Percentiles rank a stretch among this genome's conserved stretches.
Evolutionary conservation across 768 basidiomycete species (phyloP).

Genomic region (Boletus tomentosulus): DNA sequence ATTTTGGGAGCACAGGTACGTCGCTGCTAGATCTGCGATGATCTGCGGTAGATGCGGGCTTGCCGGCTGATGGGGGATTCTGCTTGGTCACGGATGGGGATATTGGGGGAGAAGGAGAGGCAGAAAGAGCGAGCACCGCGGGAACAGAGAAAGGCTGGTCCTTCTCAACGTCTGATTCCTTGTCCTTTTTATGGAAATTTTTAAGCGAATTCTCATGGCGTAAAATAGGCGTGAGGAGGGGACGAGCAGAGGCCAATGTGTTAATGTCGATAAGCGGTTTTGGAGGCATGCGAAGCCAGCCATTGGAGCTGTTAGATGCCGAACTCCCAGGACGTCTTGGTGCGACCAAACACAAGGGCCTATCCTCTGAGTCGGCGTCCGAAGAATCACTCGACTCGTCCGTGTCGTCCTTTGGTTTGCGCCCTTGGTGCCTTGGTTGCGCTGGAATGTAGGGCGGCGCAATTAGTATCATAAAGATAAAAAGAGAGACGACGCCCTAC

Average conservation of each 20-base stretch:
- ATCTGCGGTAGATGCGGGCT: conserved; percentile 1
- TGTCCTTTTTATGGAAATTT: conserved; percentile 13
- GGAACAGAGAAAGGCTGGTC: conserved; percentile 31
- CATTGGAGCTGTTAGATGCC: conserved; percentile 30
- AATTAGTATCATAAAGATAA: background rate
- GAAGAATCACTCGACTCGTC: conserved; percentile 30
- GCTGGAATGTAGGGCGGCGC: background rate
- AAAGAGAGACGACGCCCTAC: conserved; percentile 24
- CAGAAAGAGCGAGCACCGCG: conserved; percentile 18
- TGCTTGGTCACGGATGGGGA: conserved; percentile 13
- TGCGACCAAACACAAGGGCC: conserved; percentile 58
- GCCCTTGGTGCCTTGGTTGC: background rate
- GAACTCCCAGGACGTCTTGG: conserved; percentile 69
- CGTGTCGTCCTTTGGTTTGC: conserved; percentile 9
- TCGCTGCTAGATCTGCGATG: conserved; percentile 20
- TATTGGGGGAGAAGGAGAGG: conserved; percentile 18
- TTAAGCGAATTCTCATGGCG: conserved; percentile 28
- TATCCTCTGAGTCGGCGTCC: conserved; percentile 49
- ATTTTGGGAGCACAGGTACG: conserved; percentile 1
- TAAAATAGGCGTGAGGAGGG: conserved; percentile 28
- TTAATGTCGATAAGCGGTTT: conserved; percentile 44
- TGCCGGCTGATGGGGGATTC: background rate
- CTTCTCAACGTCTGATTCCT: conserved; percentile 19
- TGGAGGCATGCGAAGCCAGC: conserved; percentile 29
- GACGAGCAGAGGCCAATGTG: conserved; percentile 34